These are phyloP conservation scores for Paspalum vaginatum DNA, from an alignment of 176 grass and related monocot genomes.

Conservation along the genomic window DNA sequence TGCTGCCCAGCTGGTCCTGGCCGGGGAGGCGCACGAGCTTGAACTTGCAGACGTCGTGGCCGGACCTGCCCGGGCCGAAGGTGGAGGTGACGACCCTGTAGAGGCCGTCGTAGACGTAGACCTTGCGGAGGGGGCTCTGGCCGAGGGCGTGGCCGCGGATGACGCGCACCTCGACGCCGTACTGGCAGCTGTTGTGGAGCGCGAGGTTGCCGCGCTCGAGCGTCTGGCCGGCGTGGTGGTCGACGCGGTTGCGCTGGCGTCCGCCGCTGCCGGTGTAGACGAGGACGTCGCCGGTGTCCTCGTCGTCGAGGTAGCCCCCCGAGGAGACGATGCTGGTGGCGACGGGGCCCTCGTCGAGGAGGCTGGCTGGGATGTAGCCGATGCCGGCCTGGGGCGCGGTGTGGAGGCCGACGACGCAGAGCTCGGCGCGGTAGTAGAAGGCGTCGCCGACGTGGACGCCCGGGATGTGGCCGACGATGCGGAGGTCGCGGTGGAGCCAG, in stretches of 20 bases:
- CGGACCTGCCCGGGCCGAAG: constrained; percentile 61
- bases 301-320: constrained; percentile 87
- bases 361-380: constrained; percentile 55
- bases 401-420: constrained; percentile 84
- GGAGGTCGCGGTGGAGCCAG: constrained; percentile 57
- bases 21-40: constrained; percentile 59
- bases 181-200: constrained; percentile 75
- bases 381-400: constrained; percentile 78
- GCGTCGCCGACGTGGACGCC: constrained; percentile 73
- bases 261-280: constrained; percentile 90
- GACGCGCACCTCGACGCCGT: constrained; percentile 83
- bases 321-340: constrained; percentile 94
- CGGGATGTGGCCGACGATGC: constrained; percentile 73
- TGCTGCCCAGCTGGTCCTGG: constrained; percentile 65
- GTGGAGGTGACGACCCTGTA: constrained; percentile 64
- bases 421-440: constrained; percentile 91
- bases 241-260: constrained; percentile 52
- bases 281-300: constrained; percentile 75
- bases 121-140: constrained; percentile 36
- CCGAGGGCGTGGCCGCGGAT: constrained; percentile 54
- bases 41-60: constrained; percentile 67
- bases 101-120: constrained; percentile 91
- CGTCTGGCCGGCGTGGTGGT: constrained; percentile 63
- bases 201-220: constrained; percentile 85
- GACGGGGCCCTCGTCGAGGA: constrained; percentile 63